These are phyloP conservation scores for Avena atlantica DNA, from an alignment of 176 grass and related monocot genomes.

Conservation along the genomic window DNA sequence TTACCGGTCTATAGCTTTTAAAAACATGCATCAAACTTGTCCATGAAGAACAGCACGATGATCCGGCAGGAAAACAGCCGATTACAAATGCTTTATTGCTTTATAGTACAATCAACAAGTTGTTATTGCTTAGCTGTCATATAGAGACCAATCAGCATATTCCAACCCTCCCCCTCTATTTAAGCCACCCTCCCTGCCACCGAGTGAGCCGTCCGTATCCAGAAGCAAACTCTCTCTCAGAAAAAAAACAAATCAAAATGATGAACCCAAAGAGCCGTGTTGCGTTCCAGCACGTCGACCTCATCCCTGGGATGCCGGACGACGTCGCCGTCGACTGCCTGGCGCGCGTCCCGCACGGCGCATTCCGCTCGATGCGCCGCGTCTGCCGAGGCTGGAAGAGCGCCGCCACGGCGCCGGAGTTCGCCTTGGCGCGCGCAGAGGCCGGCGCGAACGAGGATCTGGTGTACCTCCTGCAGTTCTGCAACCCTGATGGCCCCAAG, in stretches of 20 bases:
- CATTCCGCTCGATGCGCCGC: constrained; percentile 53
- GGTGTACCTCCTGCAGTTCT: constrained; percentile 48
- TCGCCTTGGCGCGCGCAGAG: constrained; percentile 41
- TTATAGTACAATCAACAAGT: not conserved
- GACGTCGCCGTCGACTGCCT: constrained; percentile 93
- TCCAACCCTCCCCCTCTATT: constrained; percentile 26
- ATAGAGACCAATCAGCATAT: too few species aligned
- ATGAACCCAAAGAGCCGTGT: constrained; percentile 31
- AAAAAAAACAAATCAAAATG: constrained; percentile 1
- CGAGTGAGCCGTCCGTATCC: not conserved
- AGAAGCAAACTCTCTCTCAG: not conserved
- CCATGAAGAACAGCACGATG: not conserved
- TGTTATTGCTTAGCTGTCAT: not conserved
- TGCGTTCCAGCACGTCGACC: constrained; percentile 39
- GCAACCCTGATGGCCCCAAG: constrained; percentile 32
- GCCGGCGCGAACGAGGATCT: constrained; percentile 55
- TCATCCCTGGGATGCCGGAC: constrained; percentile 87
- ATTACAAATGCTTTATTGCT: not conserved
- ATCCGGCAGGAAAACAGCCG: constrained; percentile 25
- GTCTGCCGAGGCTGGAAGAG: constrained; percentile 75
- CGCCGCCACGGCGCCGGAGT: constrained; percentile 48
- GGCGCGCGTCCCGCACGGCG: constrained; percentile 64
- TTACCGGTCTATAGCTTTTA: too few species aligned
- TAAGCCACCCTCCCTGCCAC: not conserved
- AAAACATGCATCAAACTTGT: not conserved